A percentile compares a stretch with the other conserved stretches of the same genome.
phyloP scores from a whole-genome alignment of 345 rosid species.

The Lepidium africanum region DNA sequence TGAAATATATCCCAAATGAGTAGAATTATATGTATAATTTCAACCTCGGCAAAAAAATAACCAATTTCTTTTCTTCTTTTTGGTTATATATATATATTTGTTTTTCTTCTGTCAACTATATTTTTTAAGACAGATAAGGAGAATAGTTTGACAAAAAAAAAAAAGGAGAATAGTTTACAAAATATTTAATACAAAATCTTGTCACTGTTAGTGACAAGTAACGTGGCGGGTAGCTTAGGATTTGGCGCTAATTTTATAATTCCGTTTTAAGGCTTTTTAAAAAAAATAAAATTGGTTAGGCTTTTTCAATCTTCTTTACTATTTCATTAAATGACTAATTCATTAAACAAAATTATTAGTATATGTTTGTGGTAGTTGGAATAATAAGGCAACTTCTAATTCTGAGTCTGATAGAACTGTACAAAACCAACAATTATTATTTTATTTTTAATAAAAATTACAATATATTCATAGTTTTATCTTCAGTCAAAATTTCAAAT shows the following conservation, averaged over 20 bases:
- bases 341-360: not conserved
- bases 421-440: too few relatives aligned
- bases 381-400: not conserved
- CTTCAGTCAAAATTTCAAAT: not conserved
- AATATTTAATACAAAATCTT: not conserved
- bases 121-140: not conserved
- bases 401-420: not conserved
- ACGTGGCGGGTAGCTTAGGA: conserved; percentile 69
- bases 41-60: not conserved
- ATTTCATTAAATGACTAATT: not conserved
- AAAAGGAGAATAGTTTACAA: too few relatives aligned
- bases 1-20: not conserved
- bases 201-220: conserved; percentile 31
- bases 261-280: conserved; percentile 38
- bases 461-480: not conserved
- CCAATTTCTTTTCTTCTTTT: not conserved
- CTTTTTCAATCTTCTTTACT: too few relatives aligned
- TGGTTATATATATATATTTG: not conserved
- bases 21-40: not conserved
- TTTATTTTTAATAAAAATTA: too few relatives aligned
- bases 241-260: conserved; percentile 52
- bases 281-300: too few relatives aligned
- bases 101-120: not conserved
- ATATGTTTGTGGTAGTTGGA: not conserved
- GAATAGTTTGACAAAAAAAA: too few relatives aligned